phyloP scores from a whole-genome alignment of 768 basidiomycete species.

The Boletus tylopilopsis region DNA sequence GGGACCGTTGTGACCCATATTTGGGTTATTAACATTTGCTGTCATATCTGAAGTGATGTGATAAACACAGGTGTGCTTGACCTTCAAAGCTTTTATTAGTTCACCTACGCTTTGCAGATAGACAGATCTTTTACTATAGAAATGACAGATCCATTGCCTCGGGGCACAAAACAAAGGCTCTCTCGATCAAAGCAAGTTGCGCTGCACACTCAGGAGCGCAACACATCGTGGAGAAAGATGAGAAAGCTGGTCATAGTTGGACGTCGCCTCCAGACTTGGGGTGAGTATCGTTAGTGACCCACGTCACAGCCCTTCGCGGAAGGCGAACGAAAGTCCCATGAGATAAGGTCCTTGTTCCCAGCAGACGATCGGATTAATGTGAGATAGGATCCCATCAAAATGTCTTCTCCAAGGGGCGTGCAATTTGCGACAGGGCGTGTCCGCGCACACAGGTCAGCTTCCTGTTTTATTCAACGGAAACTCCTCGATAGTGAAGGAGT shows the following conservation, averaged over 20 bases:
- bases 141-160: too few relatives aligned
- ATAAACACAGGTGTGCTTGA: too few relatives aligned
- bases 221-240: neutral
- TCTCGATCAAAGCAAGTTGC: too few relatives aligned
- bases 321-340: neutral
- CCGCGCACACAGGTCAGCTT: neutral
- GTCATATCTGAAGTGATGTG: neutral
- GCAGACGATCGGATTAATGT: too few relatives aligned
- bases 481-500: neutral
- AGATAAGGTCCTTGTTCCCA: conserved; percentile 6
- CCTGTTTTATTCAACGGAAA: neutral
- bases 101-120: too few relatives aligned
- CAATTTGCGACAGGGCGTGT: neutral
- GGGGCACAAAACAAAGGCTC: too few relatives aligned
- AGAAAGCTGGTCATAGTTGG: neutral
- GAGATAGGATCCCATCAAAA: conserved; percentile 2
- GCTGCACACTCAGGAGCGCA: too few relatives aligned
- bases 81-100: too few relatives aligned
- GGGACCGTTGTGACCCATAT: neutral
- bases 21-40: conserved; percentile 1
- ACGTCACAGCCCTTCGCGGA: neutral
- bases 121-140: too few relatives aligned
- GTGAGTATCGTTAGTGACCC: neutral
- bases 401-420: neutral
- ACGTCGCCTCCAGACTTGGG: neutral